These are phyloP conservation scores for Micractinium conductrix DNA, from an alignment of 139 green algal genomes.

Conservation along the genomic window DNA sequence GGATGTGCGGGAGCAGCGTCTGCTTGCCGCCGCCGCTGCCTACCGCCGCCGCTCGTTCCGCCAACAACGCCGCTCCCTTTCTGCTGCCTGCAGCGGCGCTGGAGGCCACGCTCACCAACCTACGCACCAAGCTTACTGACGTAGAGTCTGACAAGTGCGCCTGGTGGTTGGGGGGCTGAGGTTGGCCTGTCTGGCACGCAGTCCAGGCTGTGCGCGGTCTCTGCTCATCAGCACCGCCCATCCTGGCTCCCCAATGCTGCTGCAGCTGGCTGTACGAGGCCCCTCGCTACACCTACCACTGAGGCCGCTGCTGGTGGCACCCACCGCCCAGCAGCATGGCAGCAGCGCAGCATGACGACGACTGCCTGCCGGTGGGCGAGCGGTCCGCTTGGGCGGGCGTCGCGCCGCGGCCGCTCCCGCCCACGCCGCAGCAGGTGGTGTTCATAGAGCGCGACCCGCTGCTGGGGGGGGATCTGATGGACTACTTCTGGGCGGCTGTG, in stretches of 20 bases:
- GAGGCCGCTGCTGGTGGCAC: background rate
- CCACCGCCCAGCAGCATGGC: background rate
- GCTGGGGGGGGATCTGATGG: slow-evolving; percentile 59
- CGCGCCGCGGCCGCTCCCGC: slow-evolving; percentile 29
- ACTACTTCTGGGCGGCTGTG: slow-evolving; percentile 49
- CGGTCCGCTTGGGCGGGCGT: slow-evolving; percentile 66
- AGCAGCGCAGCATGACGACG: background rate
- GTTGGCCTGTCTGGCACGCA: background rate
- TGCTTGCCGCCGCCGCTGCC: background rate
- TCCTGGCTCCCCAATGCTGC: background rate
- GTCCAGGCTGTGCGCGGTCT: background rate
- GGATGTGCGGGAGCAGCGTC: background rate
- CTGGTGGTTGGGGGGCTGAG: background rate
- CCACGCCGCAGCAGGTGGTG: slow-evolving; percentile 49
- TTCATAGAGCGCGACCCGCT: slow-evolving; percentile 60
- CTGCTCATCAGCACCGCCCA: background rate
- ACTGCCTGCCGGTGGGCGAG: background rate
- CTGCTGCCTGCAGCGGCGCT: slow-evolving; percentile 32
- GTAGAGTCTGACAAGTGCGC: slow-evolving; percentile 44
- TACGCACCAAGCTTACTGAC: slow-evolving; percentile 41
- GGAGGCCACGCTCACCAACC: slow-evolving; percentile 40
- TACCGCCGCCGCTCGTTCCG: background rate
- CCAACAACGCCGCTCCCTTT: background rate
- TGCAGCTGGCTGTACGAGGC: slow-evolving; percentile 77
- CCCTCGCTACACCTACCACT: slow-evolving; percentile 58